Percentiles rank a stretch among this genome's conserved stretches.
Evolutionary conservation across 495 filamentous ascomycete genomes (phyloP).

Genomic region (Lasiosphaeria miniovina): DNA sequence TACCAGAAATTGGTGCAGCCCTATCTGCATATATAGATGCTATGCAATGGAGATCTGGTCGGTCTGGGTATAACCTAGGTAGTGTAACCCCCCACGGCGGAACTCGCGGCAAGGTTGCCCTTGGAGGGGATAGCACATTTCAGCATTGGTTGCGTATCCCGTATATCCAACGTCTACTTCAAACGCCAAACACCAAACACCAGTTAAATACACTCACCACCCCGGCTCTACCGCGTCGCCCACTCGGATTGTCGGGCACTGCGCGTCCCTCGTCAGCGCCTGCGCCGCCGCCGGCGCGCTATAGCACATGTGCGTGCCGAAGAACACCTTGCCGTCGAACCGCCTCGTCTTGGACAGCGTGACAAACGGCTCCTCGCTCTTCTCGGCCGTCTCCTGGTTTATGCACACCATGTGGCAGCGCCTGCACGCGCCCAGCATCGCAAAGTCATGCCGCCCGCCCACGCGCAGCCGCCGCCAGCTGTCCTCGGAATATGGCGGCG

Average conservation of each 20-base stretch:
- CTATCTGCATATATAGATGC: too few species aligned
- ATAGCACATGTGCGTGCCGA: conserved; percentile 75
- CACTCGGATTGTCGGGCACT: conserved; percentile 53
- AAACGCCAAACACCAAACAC: not conserved
- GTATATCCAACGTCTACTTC: not conserved
- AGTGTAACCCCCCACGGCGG: too few species aligned
- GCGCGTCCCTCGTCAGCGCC: conserved; percentile 28
- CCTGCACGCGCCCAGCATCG: conserved; percentile 77
- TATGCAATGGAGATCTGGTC: too few species aligned
- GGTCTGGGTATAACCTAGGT: too few species aligned
- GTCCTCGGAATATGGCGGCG: conserved; percentile 51
- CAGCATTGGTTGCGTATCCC: not conserved
- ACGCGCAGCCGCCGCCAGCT: conserved; percentile 52
- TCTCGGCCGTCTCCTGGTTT: conserved; percentile 75
- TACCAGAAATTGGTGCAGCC: too few species aligned
- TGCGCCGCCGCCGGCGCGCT: conserved; percentile 15
- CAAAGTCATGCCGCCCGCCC: conserved; percentile 50
- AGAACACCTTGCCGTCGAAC: conserved; percentile 76
- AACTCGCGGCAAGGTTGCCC: too few species aligned
- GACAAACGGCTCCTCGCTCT: conserved; percentile 79
- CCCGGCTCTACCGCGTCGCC: conserved; percentile 49
- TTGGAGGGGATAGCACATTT: not conserved
- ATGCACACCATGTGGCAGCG: conserved; percentile 96
- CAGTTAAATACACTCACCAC: not conserved
- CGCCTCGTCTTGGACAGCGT: conserved; percentile 83